Base-by-base conservation (phyloP, 768 basidiomycete species). In the Hypholoma sublateritium region DNA sequence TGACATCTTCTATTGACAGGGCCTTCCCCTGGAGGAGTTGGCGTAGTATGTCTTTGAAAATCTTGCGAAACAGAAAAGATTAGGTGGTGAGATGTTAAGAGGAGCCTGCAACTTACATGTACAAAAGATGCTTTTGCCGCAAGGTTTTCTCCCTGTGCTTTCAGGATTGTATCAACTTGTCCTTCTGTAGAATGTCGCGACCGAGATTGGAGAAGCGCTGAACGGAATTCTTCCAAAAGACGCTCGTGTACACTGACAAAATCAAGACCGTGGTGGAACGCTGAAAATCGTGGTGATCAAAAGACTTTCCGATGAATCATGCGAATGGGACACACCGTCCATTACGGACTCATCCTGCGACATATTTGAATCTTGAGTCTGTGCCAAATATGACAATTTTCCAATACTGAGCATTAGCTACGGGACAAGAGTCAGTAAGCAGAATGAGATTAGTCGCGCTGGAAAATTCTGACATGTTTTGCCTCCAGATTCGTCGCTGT, bases 371-470 rank as follows among this genome's bases (percentile, higher is more conserved):
- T 87, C 87, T 58, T 91, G 89, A 25, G 94, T 74, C 55, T 92
- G 85, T 1, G 90, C 90, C 13, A 97, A 76, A 64, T 91, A 85
- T 0, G 88, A 77, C 11, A 98, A 81, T 70, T 98, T 98, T 19
- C 92, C 92, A 24, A 98, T 84, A 65, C 93, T 95, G 54, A 95
- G 82, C 83, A 93, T 87, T 45, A 98, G 77, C 95, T 98, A 64
- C 41, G 55, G 53, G 17, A 32, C 5, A 48, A 25, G 7, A 17
- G 19, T 25, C 35, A 39, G 32, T n/a, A 5, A 7, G 28, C 28
- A 32, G 5, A 25, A 28, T 28, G 51, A 21, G 11, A n/a, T 7
- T 41, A 12, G 19, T 25, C 7, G 36, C n/a, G 2, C 32, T 34
- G 11, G 49, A 25, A 17, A 19, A 7, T 7, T 68, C 82, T 62